Evolutionary conservation across 2,329 filamentous ascomycete species (phyloP).

Genomic region (Trichoderma afroharzianum): DNA sequence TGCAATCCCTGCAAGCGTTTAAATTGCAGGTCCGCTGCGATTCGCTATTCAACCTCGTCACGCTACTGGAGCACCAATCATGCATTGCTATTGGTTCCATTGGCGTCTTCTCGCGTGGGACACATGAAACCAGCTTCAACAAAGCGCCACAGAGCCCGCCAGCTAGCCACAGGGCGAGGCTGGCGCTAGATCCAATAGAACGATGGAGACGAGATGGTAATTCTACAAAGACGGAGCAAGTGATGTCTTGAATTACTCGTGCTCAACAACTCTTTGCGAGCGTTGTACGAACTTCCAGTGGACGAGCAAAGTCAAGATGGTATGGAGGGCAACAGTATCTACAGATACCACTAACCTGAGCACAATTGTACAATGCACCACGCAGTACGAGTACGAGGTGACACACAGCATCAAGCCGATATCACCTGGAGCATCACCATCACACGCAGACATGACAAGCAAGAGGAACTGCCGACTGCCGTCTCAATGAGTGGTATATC

Average conservation of each 20-base stretch:
- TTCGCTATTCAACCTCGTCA: constrained; percentile 1
- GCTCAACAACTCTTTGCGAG: background rate
- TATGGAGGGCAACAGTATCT: background rate
- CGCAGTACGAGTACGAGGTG: background rate
- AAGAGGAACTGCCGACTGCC: background rate
- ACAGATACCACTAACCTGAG: background rate
- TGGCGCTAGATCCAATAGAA: constrained; percentile 3
- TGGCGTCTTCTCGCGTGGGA: constrained; percentile 5
- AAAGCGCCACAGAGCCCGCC: background rate
- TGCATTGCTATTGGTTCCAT: background rate
- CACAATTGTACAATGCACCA: background rate
- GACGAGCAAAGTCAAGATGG: background rate
- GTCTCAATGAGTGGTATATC: constrained; percentile 12
- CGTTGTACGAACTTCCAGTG: background rate
- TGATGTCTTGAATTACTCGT: constrained; percentile 7
- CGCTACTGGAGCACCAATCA: constrained; percentile 8
- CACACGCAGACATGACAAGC: background rate
- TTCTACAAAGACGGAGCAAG: background rate
- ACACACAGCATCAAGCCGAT: background rate
- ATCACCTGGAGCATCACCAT: background rate
- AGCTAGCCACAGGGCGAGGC: background rate
- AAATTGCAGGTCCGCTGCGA: constrained; percentile 15
- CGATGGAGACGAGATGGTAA: background rate
- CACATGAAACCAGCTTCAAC: constrained; percentile 8
- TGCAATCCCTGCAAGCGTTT: constrained; percentile 13